These are phyloP conservation scores for Echinochloa phyllopogon DNA, from an alignment of 176 grass and related monocot species.

Conservation along the genomic window DNA sequence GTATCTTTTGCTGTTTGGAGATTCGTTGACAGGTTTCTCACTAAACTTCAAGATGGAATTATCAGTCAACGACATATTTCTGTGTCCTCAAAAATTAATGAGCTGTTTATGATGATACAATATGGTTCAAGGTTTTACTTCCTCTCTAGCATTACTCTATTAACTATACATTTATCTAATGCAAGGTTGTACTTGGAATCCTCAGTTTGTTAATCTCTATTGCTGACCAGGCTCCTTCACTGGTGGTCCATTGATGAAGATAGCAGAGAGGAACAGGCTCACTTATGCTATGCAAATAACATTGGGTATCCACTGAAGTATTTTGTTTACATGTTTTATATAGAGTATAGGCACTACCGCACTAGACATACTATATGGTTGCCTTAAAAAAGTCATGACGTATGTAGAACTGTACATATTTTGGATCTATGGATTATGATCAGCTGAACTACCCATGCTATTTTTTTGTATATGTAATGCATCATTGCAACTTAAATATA, in stretches of 20 bases:
- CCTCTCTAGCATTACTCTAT: background rate
- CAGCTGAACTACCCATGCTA: constrained; percentile 4
- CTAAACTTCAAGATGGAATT: constrained; percentile 49
- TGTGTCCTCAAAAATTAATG: constrained; percentile 56
- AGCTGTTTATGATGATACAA: constrained; percentile 61
- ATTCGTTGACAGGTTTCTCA: constrained; percentile 63
- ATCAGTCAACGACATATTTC: constrained; percentile 52
- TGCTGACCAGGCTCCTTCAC: constrained; percentile 55
- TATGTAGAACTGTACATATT: background rate
- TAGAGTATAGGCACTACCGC: constrained; percentile 19
- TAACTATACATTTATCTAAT: constrained; percentile 1
- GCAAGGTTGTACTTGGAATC: constrained; percentile 16
- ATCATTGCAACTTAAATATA: constrained; percentile 16
- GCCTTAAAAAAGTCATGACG: background rate
- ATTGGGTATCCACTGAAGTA: constrained; percentile 47
- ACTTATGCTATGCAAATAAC: constrained; percentile 51
- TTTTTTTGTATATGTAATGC: constrained; percentile 21
- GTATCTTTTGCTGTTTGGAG: constrained; percentile 57
- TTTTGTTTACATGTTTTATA: constrained; percentile 5
- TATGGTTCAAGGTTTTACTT: constrained; percentile 78
- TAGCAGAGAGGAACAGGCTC: constrained; percentile 73
- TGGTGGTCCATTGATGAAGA: constrained; percentile 76
- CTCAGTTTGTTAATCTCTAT: constrained; percentile 35
- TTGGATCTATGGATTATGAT: constrained; percentile 12
- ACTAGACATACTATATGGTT: background rate